Conservation (phyloP, 768 basidiomycete genomes). For the Xerocomellus intermedius region DNA sequence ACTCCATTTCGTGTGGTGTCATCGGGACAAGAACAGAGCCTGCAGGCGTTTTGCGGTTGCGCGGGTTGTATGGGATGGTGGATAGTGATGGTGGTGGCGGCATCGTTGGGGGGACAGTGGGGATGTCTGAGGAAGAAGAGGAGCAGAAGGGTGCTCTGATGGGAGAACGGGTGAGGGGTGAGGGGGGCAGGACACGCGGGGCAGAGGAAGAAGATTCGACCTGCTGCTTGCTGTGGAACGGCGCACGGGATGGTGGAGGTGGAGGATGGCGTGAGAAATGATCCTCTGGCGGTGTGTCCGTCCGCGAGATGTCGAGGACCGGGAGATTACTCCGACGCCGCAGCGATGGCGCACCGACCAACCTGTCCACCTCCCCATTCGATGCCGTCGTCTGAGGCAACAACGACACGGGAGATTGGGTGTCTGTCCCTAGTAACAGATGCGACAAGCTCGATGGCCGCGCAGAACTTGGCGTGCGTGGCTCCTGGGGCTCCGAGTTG, state of each 20-base stretch:
- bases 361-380: slow-evolving; percentile 28
- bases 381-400: background rate
- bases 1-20: slow-evolving; percentile 58
- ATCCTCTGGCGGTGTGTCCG: slow-evolving; percentile 23
- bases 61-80: slow-evolving; percentile 62
- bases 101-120: slow-evolving; percentile 32
- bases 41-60: slow-evolving; percentile 58
- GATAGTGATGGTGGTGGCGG: slow-evolving; percentile 29
- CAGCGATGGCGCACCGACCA: slow-evolving; percentile 25
- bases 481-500: slow-evolving; percentile 54
- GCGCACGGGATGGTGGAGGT: slow-evolving; percentile 19
- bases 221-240: slow-evolving; percentile 21
- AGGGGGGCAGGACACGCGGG: slow-evolving; percentile 28
- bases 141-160: slow-evolving; percentile 30
- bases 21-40: slow-evolving; percentile 63
- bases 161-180: slow-evolving; percentile 30
- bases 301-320: slow-evolving; percentile 33
- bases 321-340: slow-evolving; percentile 33
- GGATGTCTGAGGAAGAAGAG: slow-evolving; percentile 35
- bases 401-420: slow-evolving; percentile 23
- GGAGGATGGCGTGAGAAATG: slow-evolving; percentile 27
- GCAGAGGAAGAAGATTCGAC: slow-evolving; percentile 23
- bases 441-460: slow-evolving; percentile 46
- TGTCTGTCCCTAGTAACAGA: slow-evolving; percentile 33
- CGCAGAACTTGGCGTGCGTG: slow-evolving; percentile 35